A percentile compares a stretch with the other conserved stretches of the same genome.
phyloP scores from a whole-genome alignment of 306 rosid genomes.

The Vigna unguiculata region DNA sequence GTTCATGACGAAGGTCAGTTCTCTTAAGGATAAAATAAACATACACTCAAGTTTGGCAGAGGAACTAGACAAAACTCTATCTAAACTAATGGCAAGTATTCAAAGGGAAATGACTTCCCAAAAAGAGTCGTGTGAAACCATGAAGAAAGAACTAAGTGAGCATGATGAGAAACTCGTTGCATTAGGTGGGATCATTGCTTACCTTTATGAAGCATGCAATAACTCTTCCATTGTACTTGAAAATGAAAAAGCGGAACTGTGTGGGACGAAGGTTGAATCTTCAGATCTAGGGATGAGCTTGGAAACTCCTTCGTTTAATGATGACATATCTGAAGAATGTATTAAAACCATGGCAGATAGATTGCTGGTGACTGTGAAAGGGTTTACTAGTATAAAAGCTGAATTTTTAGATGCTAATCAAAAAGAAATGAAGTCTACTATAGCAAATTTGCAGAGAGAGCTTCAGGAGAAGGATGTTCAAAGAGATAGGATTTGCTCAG shows the following conservation, averaged over 20 bases:
- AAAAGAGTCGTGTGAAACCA: constrained; percentile 64
- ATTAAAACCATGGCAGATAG: constrained; percentile 68
- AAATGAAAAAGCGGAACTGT: constrained; percentile 68
- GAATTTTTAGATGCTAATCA: constrained; percentile 65
- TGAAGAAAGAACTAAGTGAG: constrained; percentile 65
- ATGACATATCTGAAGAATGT: constrained; percentile 63
- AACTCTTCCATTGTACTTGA: constrained; percentile 62
- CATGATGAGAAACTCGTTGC: constrained; percentile 64
- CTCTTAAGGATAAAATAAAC: constrained; percentile 62
- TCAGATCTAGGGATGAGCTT: constrained; percentile 42
- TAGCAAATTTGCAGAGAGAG: constrained; percentile 79
- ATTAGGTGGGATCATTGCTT: constrained; percentile 59
- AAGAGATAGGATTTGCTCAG: constrained; percentile 80
- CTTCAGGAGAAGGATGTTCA: constrained; percentile 95
- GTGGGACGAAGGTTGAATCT: constrained; percentile 56
- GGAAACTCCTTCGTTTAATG: constrained; percentile 36
- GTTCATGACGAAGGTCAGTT: constrained; percentile 55
- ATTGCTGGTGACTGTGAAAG: constrained; percentile 67
- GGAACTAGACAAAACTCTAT: constrained; percentile 59
- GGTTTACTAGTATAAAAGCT: constrained; percentile 65
- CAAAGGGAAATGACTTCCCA: constrained; percentile 67
- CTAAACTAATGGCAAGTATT: constrained; percentile 54
- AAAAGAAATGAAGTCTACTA: constrained; percentile 77
- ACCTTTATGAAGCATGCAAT: constrained; percentile 75
- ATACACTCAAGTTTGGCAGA: constrained; percentile 61